Evolutionary conservation across 2,329 filamentous ascomycete genomes (phyloP).

Genomic region (Aschersonia sp.): DNA sequence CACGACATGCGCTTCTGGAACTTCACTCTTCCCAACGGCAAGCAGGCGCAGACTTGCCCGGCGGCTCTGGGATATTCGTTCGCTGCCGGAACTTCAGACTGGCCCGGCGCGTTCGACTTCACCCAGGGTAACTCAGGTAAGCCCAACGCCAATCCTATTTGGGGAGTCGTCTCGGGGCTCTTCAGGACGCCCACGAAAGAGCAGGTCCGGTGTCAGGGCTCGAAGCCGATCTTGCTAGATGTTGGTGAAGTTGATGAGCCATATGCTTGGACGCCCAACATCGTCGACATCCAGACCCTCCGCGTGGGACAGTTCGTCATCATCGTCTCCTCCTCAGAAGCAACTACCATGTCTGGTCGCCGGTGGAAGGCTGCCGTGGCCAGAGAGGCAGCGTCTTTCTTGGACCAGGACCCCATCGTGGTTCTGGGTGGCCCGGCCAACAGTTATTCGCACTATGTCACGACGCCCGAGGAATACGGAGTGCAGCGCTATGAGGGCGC

Average conservation of each 20-base stretch:
- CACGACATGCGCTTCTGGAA: conserved; percentile 65
- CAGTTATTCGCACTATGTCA: conserved; percentile 72
- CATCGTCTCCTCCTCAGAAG: conserved; percentile 74
- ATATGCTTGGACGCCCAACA: conserved; percentile 81
- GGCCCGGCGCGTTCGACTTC: conserved; percentile 85
- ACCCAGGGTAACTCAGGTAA: conserved; percentile 67
- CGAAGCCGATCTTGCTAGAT: conserved; percentile 78
- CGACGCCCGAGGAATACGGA: conserved; percentile 66
- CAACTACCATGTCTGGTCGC: conserved; percentile 81
- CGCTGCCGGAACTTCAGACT: conserved; percentile 82
- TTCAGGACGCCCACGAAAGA: conserved; percentile 55
- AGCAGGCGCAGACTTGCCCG: conserved; percentile 59
- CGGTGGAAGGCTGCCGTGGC: conserved; percentile 66
- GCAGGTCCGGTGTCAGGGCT: conserved; percentile 62
- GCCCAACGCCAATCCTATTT: conserved; percentile 60
- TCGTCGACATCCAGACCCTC: conserved; percentile 77
- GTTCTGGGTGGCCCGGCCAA: conserved; percentile 83
- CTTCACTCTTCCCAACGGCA: conserved; percentile 62
- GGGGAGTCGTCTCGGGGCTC: conserved; percentile 59
- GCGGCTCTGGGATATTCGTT: conserved; percentile 86
- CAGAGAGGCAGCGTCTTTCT: conserved; percentile 29
- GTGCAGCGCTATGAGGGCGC: conserved; percentile 92
- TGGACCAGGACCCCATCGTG: conserved; percentile 48
- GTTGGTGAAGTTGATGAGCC: conserved; percentile 67
- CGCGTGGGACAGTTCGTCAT: conserved; percentile 76